phyloP scores from a whole-genome alignment of 1,284 basidiomycete species.

The Cryptococcus floricola region DNA sequence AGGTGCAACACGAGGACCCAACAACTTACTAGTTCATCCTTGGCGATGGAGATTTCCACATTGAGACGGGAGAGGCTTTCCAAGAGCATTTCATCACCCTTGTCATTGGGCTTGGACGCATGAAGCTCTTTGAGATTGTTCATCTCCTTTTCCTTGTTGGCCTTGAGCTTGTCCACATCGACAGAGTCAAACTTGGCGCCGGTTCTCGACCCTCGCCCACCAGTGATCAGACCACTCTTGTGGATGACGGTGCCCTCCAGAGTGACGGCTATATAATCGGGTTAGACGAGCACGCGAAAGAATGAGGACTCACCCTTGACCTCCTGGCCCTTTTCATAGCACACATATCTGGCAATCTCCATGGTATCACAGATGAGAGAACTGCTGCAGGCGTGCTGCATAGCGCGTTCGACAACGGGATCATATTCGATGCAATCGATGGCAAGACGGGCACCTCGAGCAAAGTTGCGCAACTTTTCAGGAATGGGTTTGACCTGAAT shows the following conservation, averaged over 20 bases:
- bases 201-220: constrained; percentile 71
- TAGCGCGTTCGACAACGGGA: constrained; percentile 79
- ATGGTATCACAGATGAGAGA: constrained; percentile 92
- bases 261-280: constrained; percentile 70
- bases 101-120: constrained; percentile 73
- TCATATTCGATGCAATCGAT: constrained; percentile 92
- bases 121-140: constrained; percentile 75
- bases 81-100: constrained; percentile 74
- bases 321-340: constrained; percentile 90
- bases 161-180: constrained; percentile 50
- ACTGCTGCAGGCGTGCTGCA: constrained; percentile 94
- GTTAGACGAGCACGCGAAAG: neutral
- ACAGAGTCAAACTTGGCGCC: constrained; percentile 89
- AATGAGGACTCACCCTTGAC: constrained; percentile 70
- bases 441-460: constrained; percentile 84
- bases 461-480: constrained; percentile 89
- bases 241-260: constrained; percentile 96
- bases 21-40: constrained; percentile 72
- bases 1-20: neutral
- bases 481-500: constrained; percentile 91
- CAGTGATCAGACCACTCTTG: constrained; percentile 95
- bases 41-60: constrained; percentile 63
- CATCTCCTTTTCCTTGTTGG: constrained; percentile 60
- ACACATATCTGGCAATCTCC: constrained; percentile 83
- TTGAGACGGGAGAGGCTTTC: constrained; percentile 76